Evolutionary conservation across 805 yeast species (phyloP), one percentile per base, ranked within the genome.

Genomic region (Sugiyamaella boreocaroliniensis): DNA sequence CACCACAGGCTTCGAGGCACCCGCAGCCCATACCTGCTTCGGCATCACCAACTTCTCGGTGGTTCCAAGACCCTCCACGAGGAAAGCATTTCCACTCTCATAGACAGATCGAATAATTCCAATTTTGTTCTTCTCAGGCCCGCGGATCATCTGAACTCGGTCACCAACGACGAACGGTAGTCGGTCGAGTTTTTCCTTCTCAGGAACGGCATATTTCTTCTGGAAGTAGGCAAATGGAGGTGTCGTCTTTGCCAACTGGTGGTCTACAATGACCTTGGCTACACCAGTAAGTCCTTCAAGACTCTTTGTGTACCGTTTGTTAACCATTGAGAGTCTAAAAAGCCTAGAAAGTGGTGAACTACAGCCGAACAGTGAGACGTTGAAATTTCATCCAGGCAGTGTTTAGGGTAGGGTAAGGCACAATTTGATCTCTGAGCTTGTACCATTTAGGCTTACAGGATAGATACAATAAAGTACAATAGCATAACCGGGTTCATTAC

Each of bases 61-160:
- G 41, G 83, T 84, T 20, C 89, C 84, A 62, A 84, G 81, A 51
- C 86, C 86, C 53, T 76, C 81, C 49, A 90, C 71, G 50, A 78
- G 73, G 45, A 80, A 78, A 4, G 85, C 78, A 65, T 89, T 86
- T 19, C 82, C 76, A 44, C 77, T 75, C n/a, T 72, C 69, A 48
- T 78, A 79, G 56, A 81, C 80, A 54, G 80, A 79, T 55, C 77
- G 75, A 10, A 92, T 78, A 51, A 79, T 79, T 8, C 92, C 82
- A 12, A 89, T 76, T 26, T 79, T 81, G n/a, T 96, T 96, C 62
- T 80, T 80, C 62, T 79, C 77, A 46, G 76, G 74, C 16, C 97
- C 97, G 49, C 76, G 76, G 26, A 80, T 73, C 22, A 89, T 75
- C 64, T 88, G 78, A 1, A 86, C 95, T 55, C 84, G 73, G 69